These are phyloP conservation scores for Trichomonas tenax DNA, from an alignment of 208 protist genomes.

Conservation along the genomic window DNA sequence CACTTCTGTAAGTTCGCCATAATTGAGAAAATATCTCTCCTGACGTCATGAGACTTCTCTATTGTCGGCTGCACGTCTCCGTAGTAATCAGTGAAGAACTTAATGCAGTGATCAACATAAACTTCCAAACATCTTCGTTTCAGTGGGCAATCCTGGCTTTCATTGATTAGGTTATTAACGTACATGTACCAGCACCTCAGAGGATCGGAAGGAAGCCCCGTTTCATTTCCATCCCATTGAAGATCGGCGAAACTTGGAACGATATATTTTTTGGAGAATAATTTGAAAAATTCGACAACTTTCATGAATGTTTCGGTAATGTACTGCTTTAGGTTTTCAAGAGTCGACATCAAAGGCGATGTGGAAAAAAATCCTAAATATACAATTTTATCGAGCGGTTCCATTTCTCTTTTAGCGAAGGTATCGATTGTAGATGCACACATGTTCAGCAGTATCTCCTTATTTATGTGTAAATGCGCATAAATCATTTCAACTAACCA, in stretches of 20 bases:
- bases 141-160: not conserved
- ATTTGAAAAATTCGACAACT: not conserved
- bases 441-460: not conserved
- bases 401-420: not conserved
- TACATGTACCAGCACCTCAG: not conserved
- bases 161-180: not conserved
- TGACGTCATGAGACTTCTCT: not conserved
- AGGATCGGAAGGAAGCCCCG: not conserved
- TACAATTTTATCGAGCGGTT: not conserved
- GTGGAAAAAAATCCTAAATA: not conserved
- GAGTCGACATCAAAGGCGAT: not conserved
- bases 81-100: not conserved
- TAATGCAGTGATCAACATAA: not conserved
- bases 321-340: not conserved
- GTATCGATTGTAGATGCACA: not conserved
- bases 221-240: not conserved
- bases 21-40: not conserved
- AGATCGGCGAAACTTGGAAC: not conserved
- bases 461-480: not conserved
- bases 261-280: not conserved
- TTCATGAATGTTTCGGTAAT: not conserved
- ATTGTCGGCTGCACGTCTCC: not conserved
- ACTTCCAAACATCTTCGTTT: not conserved
- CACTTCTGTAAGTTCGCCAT: not conserved
- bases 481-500: not conserved